These are phyloP conservation scores for Phytopythium delawarense DNA, from an alignment of 352 stramenopile species.

Conservation along the genomic window DNA sequence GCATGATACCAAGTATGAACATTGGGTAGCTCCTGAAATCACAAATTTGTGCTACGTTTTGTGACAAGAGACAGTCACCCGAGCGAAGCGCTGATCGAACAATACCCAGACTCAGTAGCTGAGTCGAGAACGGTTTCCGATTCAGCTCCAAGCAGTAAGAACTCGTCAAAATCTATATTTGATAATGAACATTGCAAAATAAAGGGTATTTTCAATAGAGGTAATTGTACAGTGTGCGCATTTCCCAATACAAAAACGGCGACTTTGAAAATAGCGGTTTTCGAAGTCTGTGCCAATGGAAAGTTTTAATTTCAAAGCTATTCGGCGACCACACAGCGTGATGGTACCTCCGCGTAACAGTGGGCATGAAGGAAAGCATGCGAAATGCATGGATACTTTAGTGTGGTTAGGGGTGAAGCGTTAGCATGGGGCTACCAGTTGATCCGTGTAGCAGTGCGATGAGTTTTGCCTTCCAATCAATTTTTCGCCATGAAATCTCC, in stretches of 20 bases:
- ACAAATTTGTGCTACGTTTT: not conserved
- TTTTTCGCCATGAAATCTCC: not conserved
- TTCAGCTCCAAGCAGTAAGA: not conserved
- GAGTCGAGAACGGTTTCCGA: not conserved
- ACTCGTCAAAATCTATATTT: not conserved
- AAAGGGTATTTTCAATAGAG: too few relatives aligned
- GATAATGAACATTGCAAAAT: too few relatives aligned
- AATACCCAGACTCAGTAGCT: conserved; percentile 1
- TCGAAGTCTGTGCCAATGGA: not conserved
- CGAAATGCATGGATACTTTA: not conserved
- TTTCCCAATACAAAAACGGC: not conserved
- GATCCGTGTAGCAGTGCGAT: too few relatives aligned
- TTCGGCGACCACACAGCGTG: not conserved
- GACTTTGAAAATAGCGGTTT: not conserved
- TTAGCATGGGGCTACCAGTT: too few relatives aligned
- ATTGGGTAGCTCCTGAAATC: conserved; percentile 1
- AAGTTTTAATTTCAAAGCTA: not conserved
- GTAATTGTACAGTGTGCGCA: not conserved
- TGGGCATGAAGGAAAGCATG: not conserved
- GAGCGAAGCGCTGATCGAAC: not conserved
- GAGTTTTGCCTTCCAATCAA: too few relatives aligned
- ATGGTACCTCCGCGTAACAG: conserved; percentile 1
- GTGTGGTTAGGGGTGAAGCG: conserved; percentile 2
- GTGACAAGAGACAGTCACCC: not conserved
- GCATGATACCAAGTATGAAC: too few relatives aligned